Base-by-base conservation (phyloP, 805 yeast genomes). In the Hagleromyces aurorensis region DNA sequence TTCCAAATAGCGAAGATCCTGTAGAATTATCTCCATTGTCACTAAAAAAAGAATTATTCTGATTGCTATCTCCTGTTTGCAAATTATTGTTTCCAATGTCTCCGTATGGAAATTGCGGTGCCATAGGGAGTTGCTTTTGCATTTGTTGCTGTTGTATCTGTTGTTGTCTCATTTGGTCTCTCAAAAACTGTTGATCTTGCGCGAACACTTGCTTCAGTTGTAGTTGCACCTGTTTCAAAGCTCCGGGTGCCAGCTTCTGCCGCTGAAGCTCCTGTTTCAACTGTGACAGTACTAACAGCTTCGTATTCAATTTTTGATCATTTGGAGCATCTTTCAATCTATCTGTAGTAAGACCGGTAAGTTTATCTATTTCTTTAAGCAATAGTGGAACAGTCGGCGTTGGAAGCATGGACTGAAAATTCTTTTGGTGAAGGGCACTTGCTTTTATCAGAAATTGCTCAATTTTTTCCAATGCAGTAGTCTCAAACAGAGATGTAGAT, bases 391-490 rank as follows among this genome's bases (percentile, higher is more conserved):
- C 46, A 5, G 56, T 48, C 24, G 58, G 58, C 5, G 41, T 43
- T 12, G 55, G 52, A 20, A 44, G 30, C 46, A 39, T 46, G n/a
- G 48, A 39, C 39, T 48, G 48, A 11, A 46, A 37, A 27, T 50
- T 55, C 29, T 51, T 54, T 36, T 61, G 61, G 40, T 62, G 61
- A 21, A 63, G 48, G 7, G 72, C 64, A 13, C 78, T 70, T 17
- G 77, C 80, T 46, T 64, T 70, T 12, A 72, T 62, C 38, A 93
- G 59, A 50, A 86, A 91, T 23, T 61, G 65, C 43, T 84, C 94
- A 33, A 91, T 81, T 46, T 68, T 72, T 16, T 71, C 72, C 40
- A 87, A 62, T 22, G 82, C 78, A 4, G 72, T 78, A 19, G 61
- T 64, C 9, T 84, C 79, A 51, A 93, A 87, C 25, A 91, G 61